phyloP scores from a whole-genome alignment of 352 stramenopile genomes.

The Phytophthora capsici region DNA sequence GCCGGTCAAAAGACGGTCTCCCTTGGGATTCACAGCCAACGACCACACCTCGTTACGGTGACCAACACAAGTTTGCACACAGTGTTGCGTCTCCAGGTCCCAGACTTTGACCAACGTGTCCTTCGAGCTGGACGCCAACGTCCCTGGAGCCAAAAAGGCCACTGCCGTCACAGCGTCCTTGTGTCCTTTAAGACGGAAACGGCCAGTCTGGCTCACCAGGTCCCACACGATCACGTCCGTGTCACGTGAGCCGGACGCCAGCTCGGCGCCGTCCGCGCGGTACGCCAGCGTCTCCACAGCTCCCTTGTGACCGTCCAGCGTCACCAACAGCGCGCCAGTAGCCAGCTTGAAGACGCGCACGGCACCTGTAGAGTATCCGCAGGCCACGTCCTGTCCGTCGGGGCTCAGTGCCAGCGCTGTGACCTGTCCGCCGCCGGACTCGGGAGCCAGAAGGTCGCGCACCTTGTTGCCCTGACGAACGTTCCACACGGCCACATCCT shows the following conservation, averaged over 20 bases:
- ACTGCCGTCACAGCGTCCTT: conserved; percentile 93
- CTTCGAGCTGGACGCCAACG: conserved; percentile 88
- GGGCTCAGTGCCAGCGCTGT: conserved; percentile 81
- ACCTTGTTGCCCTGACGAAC: conserved; percentile 88
- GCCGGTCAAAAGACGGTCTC: conserved; percentile 76
- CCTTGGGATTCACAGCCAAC: conserved; percentile 74
- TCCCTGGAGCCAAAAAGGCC: conserved; percentile 70
- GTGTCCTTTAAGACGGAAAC: conserved; percentile 93
- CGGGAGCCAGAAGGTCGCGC: conserved; percentile 58
- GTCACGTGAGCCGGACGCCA: conserved; percentile 90
- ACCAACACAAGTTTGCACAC: conserved; percentile 93
- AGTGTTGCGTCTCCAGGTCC: conserved; percentile 95
- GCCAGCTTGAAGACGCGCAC: conserved; percentile 83
- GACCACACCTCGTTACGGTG: conserved; percentile 94
- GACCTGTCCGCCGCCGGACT: conserved; percentile 67
- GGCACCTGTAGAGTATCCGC: conserved; percentile 85
- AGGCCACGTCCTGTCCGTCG: conserved; percentile 78
- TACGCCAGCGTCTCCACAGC: conserved; percentile 83
- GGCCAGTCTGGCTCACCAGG: conserved; percentile 88
- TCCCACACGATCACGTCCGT: conserved; percentile 96
- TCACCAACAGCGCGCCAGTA: conserved; percentile 81
- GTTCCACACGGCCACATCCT: conserved; percentile 94
- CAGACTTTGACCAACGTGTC: conserved; percentile 95
- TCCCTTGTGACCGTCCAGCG: conserved; percentile 89
- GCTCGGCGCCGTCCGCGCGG: conserved; percentile 73